Base-by-base conservation (phyloP, 2,329 filamentous ascomycete genomes). In the Phyllachora maydis region DNA sequence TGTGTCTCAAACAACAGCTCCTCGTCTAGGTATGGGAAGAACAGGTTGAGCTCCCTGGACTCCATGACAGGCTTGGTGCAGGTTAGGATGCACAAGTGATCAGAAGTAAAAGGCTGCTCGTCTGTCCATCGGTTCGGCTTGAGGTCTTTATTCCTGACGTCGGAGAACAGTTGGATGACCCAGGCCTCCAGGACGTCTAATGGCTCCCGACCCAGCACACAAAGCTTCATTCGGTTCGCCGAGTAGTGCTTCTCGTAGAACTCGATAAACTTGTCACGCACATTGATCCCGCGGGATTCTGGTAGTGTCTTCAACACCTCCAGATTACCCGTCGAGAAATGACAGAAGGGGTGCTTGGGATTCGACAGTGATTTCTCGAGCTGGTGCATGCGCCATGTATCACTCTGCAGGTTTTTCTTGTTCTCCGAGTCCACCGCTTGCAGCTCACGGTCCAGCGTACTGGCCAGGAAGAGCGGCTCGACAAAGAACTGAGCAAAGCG, bases 401-500 rank as follows among this genome's bases (percentile, higher is more conserved):
- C 83, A 42, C 68, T 85, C 49, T 93, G 83, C 23, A 93, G 54
- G 36, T 93, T 93, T 62, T 93, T 93, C 61, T 92, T 92, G 52
- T 93, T 91, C 47, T 93, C 83, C 4, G 82, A 92, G 41, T 93
- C 82, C 11, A 93, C 83, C 1, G 83, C 83, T 33, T 65, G 70
- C 31, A 93, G 56, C 49, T 93, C 83, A 23, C 83, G 66, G 37
- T 93, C 83, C 23, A 93, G 48, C 0, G 82, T 88, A 33, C 70
- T 79, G 25, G 74, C 69, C 7, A 90, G 59, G 45, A 93, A 93
- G 16, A 93, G 59, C 0, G 83, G 83, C 30, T 75, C 65, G 33
- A 91, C 72, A 46, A 93, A 93, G 50, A 93, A 93, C 43, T 92
- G 82, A 8, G 83, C 76, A 46, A 93, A 93, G 16, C 82, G 71